Conservation (phyloP, 768 basidiomycete genomes). For the Rhodocollybia butyracea region DNA sequence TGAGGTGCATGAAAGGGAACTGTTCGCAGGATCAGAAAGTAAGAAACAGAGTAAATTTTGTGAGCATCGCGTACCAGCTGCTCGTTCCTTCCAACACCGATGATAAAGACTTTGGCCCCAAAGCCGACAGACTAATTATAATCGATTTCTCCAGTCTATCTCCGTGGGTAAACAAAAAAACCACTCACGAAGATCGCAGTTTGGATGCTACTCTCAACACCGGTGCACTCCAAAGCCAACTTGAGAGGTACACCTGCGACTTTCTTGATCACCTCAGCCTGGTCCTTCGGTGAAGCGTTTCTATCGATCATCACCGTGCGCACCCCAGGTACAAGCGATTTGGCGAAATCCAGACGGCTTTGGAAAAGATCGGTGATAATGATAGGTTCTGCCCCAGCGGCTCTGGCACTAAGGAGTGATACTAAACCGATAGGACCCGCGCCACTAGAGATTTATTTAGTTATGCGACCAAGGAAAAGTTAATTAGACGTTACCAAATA, state of each 20-base stretch:
- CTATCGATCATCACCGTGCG: slow-evolving; percentile 53
- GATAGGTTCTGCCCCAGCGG: slow-evolving; percentile 68
- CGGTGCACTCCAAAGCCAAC: slow-evolving; percentile 61
- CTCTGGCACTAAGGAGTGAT: slow-evolving; percentile 58
- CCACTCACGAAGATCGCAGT: slow-evolving; percentile 51
- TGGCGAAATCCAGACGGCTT: slow-evolving; percentile 64
- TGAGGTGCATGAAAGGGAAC: slow-evolving; percentile 75
- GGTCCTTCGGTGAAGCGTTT: slow-evolving; percentile 42
- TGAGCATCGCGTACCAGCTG: slow-evolving; percentile 38
- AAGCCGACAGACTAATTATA: slow-evolving; percentile 54
- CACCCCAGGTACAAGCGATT: slow-evolving; percentile 55
- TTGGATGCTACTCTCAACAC: slow-evolving; percentile 59
- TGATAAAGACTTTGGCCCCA: slow-evolving; percentile 67
- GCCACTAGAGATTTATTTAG: slow-evolving; percentile 35
- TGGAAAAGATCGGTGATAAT: slow-evolving; percentile 68
- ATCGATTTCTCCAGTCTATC: not conserved
- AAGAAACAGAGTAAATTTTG: not conserved
- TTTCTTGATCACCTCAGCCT: slow-evolving; percentile 49
- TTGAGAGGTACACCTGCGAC: slow-evolving; percentile 47
- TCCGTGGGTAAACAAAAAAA: not conserved
- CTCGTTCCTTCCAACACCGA: slow-evolving; percentile 66
- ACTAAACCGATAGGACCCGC: slow-evolving; percentile 67
- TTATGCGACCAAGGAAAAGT: not conserved
- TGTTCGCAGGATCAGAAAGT: slow-evolving; percentile 13
- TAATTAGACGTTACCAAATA: slow-evolving; percentile 42